Evolutionary conservation across 2,329 filamentous ascomycete species (phyloP).

Genomic region (Cercospora janseana): DNA sequence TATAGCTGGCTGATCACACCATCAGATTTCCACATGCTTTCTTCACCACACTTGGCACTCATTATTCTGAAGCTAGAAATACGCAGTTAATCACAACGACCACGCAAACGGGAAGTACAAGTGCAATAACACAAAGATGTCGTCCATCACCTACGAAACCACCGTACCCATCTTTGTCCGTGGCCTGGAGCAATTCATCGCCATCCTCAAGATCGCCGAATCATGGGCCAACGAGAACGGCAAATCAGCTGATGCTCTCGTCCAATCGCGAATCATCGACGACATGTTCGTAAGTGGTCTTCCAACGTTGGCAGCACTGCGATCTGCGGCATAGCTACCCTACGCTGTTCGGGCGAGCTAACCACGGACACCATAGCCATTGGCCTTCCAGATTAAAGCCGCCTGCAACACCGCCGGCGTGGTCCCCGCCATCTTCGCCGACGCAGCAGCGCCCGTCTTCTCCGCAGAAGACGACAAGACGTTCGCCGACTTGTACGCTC

Average conservation of each 20-base stretch:
- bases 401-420: conserved; percentile 45
- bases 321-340: not conserved
- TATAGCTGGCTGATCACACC: not conserved
- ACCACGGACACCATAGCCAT: conserved; percentile 27
- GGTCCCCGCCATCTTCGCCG: conserved; percentile 31
- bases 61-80: not conserved
- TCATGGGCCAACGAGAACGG: conserved; percentile 41
- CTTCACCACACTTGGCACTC: not conserved
- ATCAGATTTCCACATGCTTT: not conserved
- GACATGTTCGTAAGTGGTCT: conserved; percentile 50
- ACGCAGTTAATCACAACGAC: not conserved
- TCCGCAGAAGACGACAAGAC: conserved; percentile 42
- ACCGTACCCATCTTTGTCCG: conserved; percentile 44
- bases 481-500: conserved; percentile 49
- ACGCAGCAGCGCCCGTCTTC: conserved; percentile 39
- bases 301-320: too few relatives aligned
- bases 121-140: not conserved
- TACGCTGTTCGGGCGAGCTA: too few relatives aligned
- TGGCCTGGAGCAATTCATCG: conserved; percentile 45
- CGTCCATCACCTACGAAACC: conserved; percentile 21
- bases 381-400: conserved; percentile 52
- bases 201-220: conserved; percentile 48
- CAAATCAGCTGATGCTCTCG: conserved; percentile 39
- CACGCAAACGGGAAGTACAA: not conserved
- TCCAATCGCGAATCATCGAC: conserved; percentile 45